Evolutionary conservation across 495 filamentous ascomycete genomes (phyloP), one percentile per base, ranked within the genome.

Genomic region (Hypomontagnella submonticulosa): DNA sequence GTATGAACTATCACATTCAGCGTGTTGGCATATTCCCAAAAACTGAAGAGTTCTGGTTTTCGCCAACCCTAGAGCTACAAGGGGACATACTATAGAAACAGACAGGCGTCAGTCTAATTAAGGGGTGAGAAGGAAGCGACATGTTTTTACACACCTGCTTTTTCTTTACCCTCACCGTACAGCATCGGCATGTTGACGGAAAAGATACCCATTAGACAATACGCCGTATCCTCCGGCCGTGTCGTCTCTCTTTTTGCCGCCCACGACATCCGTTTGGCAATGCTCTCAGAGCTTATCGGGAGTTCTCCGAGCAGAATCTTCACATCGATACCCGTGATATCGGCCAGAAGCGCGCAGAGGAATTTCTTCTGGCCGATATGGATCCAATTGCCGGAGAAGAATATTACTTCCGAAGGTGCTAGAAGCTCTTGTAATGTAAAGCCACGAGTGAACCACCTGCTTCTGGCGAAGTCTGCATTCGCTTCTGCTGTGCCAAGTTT

Each of bases 141-240:
- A 27, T 27, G 6, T 27, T 27, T 27, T 3, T 27, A 27, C 23
- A 27, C 23, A 27, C 23, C 23, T 9, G 72, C 68, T 38, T 67
- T 56, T 27, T 68, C 32, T 19, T 18, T 20, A 0, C 72, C 71
- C 36, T 75, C 72, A 2, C 71, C 72, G 34, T 73, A 75, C 12
- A 69, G 20, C 42, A 72, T 47, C 3, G 73, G 69, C 60, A 75
- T 66, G 48, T 69, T 59, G 12, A 71, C 58, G 13, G 60, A 63
- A 36, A 75, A 75, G 10, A 75, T 64, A 2, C 72, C 71, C 42
- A 75, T 46, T 2, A 73, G 51, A 42, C 60, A 66, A 30, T 75
- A 75, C 0, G 72, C 71, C 5, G 15, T 53, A 52, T 75, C 72
- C 33, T 74, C 71, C 0, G 60, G 10, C 13, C 66, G 52, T 18